Evolutionary conservation across 2,329 filamentous ascomycete species (phyloP), one percentile per base, ranked within the genome.

Genomic region (Proliferodiscus dingleyae): DNA sequence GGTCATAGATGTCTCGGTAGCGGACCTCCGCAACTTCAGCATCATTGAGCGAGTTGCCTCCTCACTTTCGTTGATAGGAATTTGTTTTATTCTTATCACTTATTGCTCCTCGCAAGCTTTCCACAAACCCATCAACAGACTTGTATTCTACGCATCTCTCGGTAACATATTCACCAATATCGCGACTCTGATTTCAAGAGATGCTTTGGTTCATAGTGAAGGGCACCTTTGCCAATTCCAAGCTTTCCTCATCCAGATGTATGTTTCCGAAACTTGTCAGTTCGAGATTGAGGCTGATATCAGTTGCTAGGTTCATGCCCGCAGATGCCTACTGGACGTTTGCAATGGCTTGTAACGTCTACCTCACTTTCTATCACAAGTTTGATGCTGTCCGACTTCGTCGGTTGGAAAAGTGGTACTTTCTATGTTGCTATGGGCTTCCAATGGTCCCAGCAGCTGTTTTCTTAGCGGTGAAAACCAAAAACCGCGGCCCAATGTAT

Each of bases 291-390:
- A 37, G 7, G 16, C 32, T 46, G 32, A 47, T 21, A 22, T 5
- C n/a, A 6, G 6, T 24, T 23, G 32, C 9, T 58, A 89, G 84
- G 82, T 89, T 89, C 62, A 80, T 88, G 74, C 81, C 82, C 2
- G 84, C 85, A 4, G 85, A 89, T 68, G 80, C 83, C 1, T 72
- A 85, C 37, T 90, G 83, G 86, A 86, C 84, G 1, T 72, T 90
- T 47, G 81, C 84, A 43, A 93, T 94, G 87, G 86, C 87, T 1
- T 74, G 83, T 55, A 94, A 93, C 61, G 87, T 93, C 41, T 88
- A 88, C 63, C 67, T 91, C 11, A 89, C 87, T 0, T 89, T 93
- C 60, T 89, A 89, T 64, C 74, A 72, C 58, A 85, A 85, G 52
- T 90, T 82, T 55, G 79, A 85, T 48, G 78, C 81, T 1, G 66